Base-by-base conservation (phyloP, 306 rosid genomes). In the Lathyrus sativus region DNA sequence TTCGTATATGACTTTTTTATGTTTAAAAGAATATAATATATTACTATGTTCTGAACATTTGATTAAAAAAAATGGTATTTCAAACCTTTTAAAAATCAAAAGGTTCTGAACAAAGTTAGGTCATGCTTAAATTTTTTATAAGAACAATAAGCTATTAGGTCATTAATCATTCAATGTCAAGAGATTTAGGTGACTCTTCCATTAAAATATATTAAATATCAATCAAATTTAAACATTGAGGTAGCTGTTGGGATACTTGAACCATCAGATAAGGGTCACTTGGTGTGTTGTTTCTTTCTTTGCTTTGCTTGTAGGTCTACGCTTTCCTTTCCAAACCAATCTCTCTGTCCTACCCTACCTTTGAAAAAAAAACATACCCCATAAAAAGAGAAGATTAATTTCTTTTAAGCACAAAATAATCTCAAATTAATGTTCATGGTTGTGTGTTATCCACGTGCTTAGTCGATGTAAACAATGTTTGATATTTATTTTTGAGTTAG, bases 201-300 rank as follows among this genome's bases (percentile, higher is more conserved):
- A 35, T 35, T 35, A 35, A 35, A 35, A 35, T 35, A 35, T 35
- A 35, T 35, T 7, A 7, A 35, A 9, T 35, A 35, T 35, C 9
- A 35, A 42, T 46, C 19, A 14, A 46, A 46, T 46, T 14, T 9
- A 51, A 19, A 51, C 18, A 19, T 19, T 51, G 24, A 10, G 38
- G 9, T 24, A 26, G 17, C 38, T 26, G 38, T 35, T 55, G 14
- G 13, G 15, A 55, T 55, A 15, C 61, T 26, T 55, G 61, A 55
- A 11, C 17, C 17, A 55, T 3, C 38, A 55, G 9, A 55, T 55
- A 55, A 55, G 61, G 61, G 61, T 55, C 61, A 55, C 61, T 55
- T 55, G 61, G 61, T 55, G 61, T 15, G 61, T 55, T 55, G 61
- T 55, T 26, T 55, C 61, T 55, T 55, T 55, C 61, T 55, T 26